Evolutionary conservation across 768 basidiomycete genomes (phyloP).

Genomic region (Suillus brevipes): DNA sequence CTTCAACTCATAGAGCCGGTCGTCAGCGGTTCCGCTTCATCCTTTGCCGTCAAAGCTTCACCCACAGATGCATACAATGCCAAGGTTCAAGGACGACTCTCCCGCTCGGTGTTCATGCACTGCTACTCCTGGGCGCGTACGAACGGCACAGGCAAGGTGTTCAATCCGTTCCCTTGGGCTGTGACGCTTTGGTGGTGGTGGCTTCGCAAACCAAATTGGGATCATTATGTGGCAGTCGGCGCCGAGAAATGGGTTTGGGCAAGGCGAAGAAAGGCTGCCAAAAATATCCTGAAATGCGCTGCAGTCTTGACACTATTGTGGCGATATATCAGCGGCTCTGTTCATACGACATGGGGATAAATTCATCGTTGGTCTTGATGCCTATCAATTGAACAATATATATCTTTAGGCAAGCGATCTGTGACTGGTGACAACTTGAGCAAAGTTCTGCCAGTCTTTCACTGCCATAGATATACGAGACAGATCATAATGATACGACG

Average conservation of each 20-base stretch:
- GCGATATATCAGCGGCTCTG: slow-evolving; percentile 11
- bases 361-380: neutral
- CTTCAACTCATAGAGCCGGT: slow-evolving; percentile 33
- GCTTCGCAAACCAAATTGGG: slow-evolving; percentile 37
- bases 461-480: neutral
- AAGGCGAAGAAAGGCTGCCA: slow-evolving; percentile 7
- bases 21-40: slow-evolving; percentile 21
- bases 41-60: slow-evolving; percentile 24
- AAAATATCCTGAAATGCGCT: slow-evolving; percentile 7
- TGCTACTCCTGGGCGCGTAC: slow-evolving; percentile 45
- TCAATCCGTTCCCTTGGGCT: slow-evolving; percentile 42
- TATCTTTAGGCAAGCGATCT: neutral
- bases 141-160: slow-evolving; percentile 37
- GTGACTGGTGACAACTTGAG: neutral
- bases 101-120: slow-evolving; percentile 23
- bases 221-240: slow-evolving; percentile 36
- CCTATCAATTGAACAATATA: neutral
- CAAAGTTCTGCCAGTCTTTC: neutral
- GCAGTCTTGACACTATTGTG: slow-evolving; percentile 9
- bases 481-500: no score
- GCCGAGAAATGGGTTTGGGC: slow-evolving; percentile 38
- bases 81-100: slow-evolving; percentile 19
- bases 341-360: neutral
- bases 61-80: slow-evolving; percentile 30
- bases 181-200: slow-evolving; percentile 35